phyloP scores from a whole-genome alignment of 2,329 filamentous ascomycete genomes.

The Escovopsis sp. region DNA sequence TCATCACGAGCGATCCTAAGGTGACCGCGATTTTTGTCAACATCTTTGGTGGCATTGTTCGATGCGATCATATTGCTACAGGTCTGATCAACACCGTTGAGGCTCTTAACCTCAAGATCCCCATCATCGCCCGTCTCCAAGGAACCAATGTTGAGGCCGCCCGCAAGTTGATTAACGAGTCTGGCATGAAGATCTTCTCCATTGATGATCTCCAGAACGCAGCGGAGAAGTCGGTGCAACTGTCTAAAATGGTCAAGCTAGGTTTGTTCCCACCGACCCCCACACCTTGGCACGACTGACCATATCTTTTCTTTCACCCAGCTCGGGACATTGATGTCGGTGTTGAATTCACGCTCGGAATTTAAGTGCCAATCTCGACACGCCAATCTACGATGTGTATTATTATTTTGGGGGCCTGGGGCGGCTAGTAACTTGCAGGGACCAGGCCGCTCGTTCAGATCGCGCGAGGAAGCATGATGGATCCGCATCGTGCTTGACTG shows the following conservation, averaged over 20 bases:
- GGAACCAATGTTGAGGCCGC: constrained; percentile 97
- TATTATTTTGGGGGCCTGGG: too few species aligned
- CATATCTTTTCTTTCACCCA: constrained; percentile 15
- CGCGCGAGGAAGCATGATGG: too few species aligned
- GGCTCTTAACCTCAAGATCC: constrained; percentile 88
- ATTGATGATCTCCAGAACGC: constrained; percentile 96
- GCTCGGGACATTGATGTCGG: constrained; percentile 94
- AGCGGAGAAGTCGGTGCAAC: constrained; percentile 95
- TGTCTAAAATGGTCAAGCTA: constrained; percentile 99
- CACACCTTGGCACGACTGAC: neutral
- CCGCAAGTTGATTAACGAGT: constrained; percentile 87
- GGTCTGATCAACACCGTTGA: constrained; percentile 91
- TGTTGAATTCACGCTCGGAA: constrained; percentile 88
- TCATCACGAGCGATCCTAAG: constrained; percentile 97
- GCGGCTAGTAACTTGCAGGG: too few species aligned
- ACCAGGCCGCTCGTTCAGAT: too few species aligned
- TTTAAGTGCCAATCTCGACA: constrained; percentile 39
- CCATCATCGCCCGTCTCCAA: constrained; percentile 93
- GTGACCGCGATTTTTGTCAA: constrained; percentile 99
- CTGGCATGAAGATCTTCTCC: constrained; percentile 98
- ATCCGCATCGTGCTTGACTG: too few species aligned
- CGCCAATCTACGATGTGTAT: too few species aligned
- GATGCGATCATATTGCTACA: constrained; percentile 93
- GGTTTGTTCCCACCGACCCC: constrained; percentile 38
- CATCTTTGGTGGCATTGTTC: constrained; percentile 98